Evolutionary conservation across 2,329 filamentous ascomycete genomes (phyloP).

Genomic region (Penicillium sp.): DNA sequence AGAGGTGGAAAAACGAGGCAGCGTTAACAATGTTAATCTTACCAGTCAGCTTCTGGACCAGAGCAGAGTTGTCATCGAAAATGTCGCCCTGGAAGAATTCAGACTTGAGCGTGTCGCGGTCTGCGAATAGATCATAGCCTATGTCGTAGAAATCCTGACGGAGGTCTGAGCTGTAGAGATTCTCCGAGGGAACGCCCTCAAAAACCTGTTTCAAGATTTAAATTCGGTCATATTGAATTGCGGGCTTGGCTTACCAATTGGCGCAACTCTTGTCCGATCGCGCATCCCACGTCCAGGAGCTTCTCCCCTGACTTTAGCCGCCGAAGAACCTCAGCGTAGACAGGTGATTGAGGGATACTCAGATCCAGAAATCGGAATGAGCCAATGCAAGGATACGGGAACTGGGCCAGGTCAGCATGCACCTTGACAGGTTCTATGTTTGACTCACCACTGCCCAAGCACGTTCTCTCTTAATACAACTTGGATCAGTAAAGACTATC

Average conservation of each 20-base stretch:
- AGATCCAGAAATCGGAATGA: constrained; percentile 23
- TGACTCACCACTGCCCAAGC: constrained; percentile 18
- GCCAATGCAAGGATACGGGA: constrained; percentile 26
- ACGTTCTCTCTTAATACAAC: constrained; percentile 13
- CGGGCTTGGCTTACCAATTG: constrained; percentile 8
- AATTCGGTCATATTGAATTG: not conserved
- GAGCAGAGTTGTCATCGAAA: constrained; percentile 28
- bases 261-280: constrained; percentile 24
- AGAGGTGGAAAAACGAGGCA: constrained; percentile 45
- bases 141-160: constrained; percentile 53
- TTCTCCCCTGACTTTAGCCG: constrained; percentile 21
- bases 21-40: constrained; percentile 41
- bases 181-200: constrained; percentile 50
- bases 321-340: constrained; percentile 20
- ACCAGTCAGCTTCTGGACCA: constrained; percentile 25
- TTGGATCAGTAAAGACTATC: not conserved
- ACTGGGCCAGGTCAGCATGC: constrained; percentile 3
- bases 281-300: constrained; percentile 24
- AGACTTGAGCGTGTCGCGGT: constrained; percentile 36
- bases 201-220: constrained; percentile 4
- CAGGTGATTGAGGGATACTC: constrained; percentile 18
- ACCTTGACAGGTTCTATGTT: not conserved
- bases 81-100: constrained; percentile 46
- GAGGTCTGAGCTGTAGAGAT: constrained; percentile 53
- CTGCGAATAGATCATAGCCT: constrained; percentile 65